Percentiles rank a stretch among this genome's conserved stretches.
phyloP scores from a whole-genome alignment of 257 asterid species.

The Paraleonurus japonicus region DNA sequence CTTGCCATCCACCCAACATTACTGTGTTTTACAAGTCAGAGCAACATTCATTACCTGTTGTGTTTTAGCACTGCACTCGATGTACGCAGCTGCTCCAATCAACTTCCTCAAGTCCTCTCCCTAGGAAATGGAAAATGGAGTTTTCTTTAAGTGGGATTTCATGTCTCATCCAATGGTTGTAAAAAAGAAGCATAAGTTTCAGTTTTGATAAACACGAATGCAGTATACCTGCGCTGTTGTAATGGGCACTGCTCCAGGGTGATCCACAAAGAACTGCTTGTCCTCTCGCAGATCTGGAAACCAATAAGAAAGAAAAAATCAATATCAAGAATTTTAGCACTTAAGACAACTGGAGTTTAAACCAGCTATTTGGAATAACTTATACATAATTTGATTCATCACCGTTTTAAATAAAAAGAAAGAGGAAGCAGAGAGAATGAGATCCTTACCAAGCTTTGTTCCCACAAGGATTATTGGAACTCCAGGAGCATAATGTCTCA shows the following conservation, averaged over 20 bases:
- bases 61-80: slow-evolving; percentile 82
- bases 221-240: slow-evolving; percentile 46
- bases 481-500: slow-evolving; percentile 88
- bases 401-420: neutral
- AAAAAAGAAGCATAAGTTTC: neutral
- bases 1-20: neutral
- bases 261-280: slow-evolving; percentile 48
- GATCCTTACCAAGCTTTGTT: slow-evolving; percentile 74
- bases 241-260: slow-evolving; percentile 66
- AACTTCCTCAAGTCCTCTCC: slow-evolving; percentile 79
- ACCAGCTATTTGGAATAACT: neutral
- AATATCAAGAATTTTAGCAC: neutral
- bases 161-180: neutral
- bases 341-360: neutral
- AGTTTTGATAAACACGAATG: neutral
- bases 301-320: neutral
- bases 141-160: neutral
- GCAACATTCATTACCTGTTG: slow-evolving; percentile 54
- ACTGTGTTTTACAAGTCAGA: slow-evolving; percentile 22
- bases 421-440: slow-evolving; percentile 21
- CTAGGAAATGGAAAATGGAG: slow-evolving; percentile 35
- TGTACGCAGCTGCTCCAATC: slow-evolving; percentile 76
- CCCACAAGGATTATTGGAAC: slow-evolving; percentile 86
- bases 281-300: slow-evolving; percentile 63
- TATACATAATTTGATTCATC: neutral